A percentile compares a stretch with the other conserved stretches of the same genome.
Conservation (phyloP, 2,329 filamentous ascomycete species). For the Cyphellophora europaea region DNA sequence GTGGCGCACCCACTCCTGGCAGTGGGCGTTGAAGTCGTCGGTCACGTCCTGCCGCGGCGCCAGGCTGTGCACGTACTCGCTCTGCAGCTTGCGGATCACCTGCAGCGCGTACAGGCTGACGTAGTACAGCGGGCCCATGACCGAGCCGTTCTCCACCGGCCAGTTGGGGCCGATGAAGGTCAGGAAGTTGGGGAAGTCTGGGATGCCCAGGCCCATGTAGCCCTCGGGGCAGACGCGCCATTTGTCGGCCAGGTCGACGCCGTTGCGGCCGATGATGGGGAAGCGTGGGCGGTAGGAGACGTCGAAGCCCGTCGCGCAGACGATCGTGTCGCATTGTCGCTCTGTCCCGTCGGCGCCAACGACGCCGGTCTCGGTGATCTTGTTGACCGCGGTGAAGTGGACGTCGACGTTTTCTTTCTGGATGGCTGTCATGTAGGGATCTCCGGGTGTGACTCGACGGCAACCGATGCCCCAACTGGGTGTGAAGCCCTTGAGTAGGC, state of each 20-base stretch:
- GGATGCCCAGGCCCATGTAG: slow-evolving; percentile 17
- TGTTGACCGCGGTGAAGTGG: slow-evolving; percentile 36
- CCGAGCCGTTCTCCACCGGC: slow-evolving; percentile 35
- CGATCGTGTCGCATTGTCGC: slow-evolving; percentile 19
- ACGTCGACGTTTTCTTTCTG: slow-evolving; percentile 41
- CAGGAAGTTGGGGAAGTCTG: slow-evolving; percentile 16
- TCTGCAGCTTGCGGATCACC: slow-evolving; percentile 28
- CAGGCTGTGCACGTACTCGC: slow-evolving; percentile 32
- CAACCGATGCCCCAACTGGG: slow-evolving; percentile 31
- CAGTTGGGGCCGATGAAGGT: slow-evolving; percentile 20
- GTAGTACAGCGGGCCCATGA: slow-evolving; percentile 30
- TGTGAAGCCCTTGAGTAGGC: slow-evolving; percentile 36
- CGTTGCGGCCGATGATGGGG: slow-evolving; percentile 26
- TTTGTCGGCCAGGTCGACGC: slow-evolving; percentile 30
- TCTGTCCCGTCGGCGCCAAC: slow-evolving; percentile 25
- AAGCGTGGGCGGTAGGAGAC: slow-evolving; percentile 31
- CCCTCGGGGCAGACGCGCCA: slow-evolving; percentile 24
- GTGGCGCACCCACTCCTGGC: slow-evolving; percentile 37
- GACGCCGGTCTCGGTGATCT: slow-evolving; percentile 35
- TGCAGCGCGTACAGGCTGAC: slow-evolving; percentile 30
- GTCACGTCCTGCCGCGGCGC: slow-evolving; percentile 22
- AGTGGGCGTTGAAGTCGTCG: slow-evolving; percentile 26
- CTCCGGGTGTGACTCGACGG: slow-evolving; percentile 31
- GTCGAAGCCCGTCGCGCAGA: slow-evolving; percentile 33
- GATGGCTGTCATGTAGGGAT: slow-evolving; percentile 41